These are phyloP conservation scores for Verticillium tricorpus DNA, from an alignment of 2,329 filamentous ascomycete genomes.

Conservation along the genomic window DNA sequence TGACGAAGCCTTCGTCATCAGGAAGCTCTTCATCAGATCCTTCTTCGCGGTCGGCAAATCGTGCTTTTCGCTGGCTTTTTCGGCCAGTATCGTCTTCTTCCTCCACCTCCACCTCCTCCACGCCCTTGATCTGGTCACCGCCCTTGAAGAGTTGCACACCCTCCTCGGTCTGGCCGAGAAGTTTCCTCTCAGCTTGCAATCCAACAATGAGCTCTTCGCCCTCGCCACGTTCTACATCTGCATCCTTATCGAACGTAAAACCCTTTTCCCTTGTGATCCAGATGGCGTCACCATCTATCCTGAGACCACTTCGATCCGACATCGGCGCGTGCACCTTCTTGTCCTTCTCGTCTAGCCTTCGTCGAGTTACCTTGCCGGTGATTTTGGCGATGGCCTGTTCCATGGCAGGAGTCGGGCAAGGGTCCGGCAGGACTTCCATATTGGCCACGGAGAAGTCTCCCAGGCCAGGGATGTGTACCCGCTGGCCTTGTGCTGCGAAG, in stretches of 20 bases:
- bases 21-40: conserved; percentile 34
- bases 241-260: conserved; percentile 69
- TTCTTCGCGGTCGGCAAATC: conserved; percentile 55
- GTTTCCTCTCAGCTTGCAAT: conserved; percentile 73
- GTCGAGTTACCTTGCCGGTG: conserved; percentile 74
- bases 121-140: conserved; percentile 61
- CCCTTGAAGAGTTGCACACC: conserved; percentile 83
- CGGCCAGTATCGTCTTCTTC: conserved; percentile 53
- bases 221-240: conserved; percentile 72
- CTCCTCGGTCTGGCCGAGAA: conserved; percentile 77
- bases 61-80: conserved; percentile 52
- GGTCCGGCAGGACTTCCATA: conserved; percentile 87
- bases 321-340: conserved; percentile 95
- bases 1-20: conserved; percentile 49
- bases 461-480: conserved; percentile 87
- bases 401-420: conserved; percentile 89
- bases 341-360: conserved; percentile 89
- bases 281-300: conserved; percentile 95
- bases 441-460: conserved; percentile 81
- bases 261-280: conserved; percentile 73
- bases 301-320: conserved; percentile 93
- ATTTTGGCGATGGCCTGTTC: conserved; percentile 82
- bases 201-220: conserved; percentile 93
- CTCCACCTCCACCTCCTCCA: conserved; percentile 42
- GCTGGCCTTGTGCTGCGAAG: conserved; percentile 77